Evolutionary conservation across 2,329 filamentous ascomycete genomes (phyloP), one percentile per base, ranked within the genome.

Genomic region (Paecilomyces dactylethromorphus): DNA sequence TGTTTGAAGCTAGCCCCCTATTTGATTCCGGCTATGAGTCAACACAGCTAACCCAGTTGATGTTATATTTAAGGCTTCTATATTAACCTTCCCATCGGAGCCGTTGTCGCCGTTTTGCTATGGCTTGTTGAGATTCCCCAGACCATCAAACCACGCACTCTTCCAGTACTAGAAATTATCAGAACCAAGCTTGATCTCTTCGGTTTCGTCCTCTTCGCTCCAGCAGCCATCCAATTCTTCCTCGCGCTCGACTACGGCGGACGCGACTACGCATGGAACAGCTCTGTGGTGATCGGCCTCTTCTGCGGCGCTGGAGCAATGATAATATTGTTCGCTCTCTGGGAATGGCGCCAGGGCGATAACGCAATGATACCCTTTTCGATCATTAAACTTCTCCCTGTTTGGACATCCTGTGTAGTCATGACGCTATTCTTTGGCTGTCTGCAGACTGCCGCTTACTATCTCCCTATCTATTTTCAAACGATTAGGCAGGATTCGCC

Each of bases 391-490:
- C 65, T 76, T 22, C 70, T 76, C 18, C 68, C 69, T 0, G 69
- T 81, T 24, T 71, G 62, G 35, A 64, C 66, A 21, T 67, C 70
- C 32, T 73, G 67, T 32, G 55, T 71, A 11, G 76, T 68, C 58
- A 66, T 69, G 10, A 68, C 78, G 58, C 69, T 78, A 60, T 61
- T 71, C 1, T 61, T 66, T 3, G 71, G 71, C 6, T 57, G 60
- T 35, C 72, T 69, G 50, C 64, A 72, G 56, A 56, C 72, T 21
- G 56, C 71, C 7, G 60, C 78, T 0, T 81, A 78, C 65, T 81
- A 78, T 63, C 66, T 81, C 0, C 77, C 79, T 7, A 76, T 82
- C 33, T 81, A 79, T 63, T 82, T 82, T 67, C 79, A 82, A 64
- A 68, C 70, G 1, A 69, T 79, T 8, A 62, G 66, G 18, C 67